Percentiles rank a stretch among this genome's conserved stretches.
Evolutionary conservation across 345 rosid genomes (phyloP).

Genomic region (Moringa oleifera): DNA sequence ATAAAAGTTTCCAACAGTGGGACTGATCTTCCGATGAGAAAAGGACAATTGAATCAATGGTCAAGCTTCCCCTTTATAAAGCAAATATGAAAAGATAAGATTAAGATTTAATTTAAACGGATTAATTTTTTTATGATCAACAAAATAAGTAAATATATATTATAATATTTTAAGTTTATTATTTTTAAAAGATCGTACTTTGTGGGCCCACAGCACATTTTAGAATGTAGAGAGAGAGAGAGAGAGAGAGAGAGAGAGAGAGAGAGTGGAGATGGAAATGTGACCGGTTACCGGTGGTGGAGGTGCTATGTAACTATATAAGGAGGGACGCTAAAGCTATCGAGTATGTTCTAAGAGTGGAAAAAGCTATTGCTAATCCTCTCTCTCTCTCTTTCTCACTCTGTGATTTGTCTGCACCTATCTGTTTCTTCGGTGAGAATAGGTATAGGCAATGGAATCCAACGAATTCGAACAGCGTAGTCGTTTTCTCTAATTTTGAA

Average conservation of each 20-base stretch:
- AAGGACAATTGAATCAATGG: too few species aligned
- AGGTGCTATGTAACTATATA: conserved; percentile 16
- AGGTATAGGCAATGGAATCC: conserved; percentile 34
- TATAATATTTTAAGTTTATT: too few species aligned
- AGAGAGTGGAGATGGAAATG: too few species aligned
- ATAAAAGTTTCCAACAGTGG: too few species aligned
- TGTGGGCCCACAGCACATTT: conserved; percentile 9
- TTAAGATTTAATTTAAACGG: not conserved
- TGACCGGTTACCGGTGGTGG: conserved; percentile 24
- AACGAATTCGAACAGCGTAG: conserved; percentile 30
- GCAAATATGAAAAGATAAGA: too few species aligned
- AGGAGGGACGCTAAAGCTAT: not conserved
- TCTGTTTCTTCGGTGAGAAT: not conserved
- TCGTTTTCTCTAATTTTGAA: conserved; percentile 13
- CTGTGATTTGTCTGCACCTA: not conserved
- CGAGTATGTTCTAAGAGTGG: conserved; percentile 4
- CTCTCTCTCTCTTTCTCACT: not conserved
- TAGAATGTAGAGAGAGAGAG: too few species aligned
- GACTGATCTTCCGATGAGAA: too few species aligned
- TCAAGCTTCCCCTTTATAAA: too few species aligned
- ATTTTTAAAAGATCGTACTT: too few species aligned
- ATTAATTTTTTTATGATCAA: too few species aligned
- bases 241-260: too few species aligned
- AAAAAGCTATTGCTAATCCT: not conserved
- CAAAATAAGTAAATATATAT: too few species aligned